Evolutionary conservation across 768 basidiomycete genomes (phyloP).

Genomic region (Coprinopsis cinerea): DNA sequence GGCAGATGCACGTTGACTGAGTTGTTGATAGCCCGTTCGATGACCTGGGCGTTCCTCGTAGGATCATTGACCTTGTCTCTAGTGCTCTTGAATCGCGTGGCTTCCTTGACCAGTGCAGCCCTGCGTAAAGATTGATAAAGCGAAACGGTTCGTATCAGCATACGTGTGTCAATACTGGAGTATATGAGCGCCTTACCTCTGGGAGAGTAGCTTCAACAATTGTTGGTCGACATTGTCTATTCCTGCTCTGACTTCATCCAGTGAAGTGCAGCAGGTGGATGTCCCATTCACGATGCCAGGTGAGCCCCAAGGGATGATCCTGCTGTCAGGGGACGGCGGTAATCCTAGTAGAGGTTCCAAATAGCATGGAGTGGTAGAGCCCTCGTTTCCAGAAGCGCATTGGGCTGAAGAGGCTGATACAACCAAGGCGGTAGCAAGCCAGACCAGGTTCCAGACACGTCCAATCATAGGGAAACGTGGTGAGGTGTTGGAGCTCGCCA

Average conservation of each 20-base stretch:
- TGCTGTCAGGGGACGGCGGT: conserved; percentile 13
- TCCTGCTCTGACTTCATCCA: conserved; percentile 19
- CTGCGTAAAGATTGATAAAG: conserved; percentile 10
- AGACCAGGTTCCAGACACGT: no score
- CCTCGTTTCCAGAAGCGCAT: no score
- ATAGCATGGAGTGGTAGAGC: conserved; percentile 6
- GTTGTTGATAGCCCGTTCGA: conserved; percentile 16
- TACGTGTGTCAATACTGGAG: not conserved
- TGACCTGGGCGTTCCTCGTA: conserved; percentile 19
- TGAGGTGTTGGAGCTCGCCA: no score
- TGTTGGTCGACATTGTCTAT: conserved; percentile 20
- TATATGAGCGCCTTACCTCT: conserved; percentile 17
- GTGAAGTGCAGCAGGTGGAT: conserved; percentile 18
- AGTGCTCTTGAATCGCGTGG: conserved; percentile 21
- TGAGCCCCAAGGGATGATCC: conserved; percentile 19
- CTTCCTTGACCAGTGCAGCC: conserved; percentile 22
- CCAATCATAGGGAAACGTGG: no score
- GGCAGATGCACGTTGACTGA: conserved; percentile 17
- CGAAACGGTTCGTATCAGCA: conserved; percentile 1
- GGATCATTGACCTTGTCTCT: conserved; percentile 19
- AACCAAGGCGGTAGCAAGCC: no score
- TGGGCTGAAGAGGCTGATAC: no score
- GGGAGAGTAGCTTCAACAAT: conserved; percentile 18
- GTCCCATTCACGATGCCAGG: conserved; percentile 12
- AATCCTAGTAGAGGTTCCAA: conserved; percentile 13